A percentile compares a stretch with the other conserved stretches of the same genome.
Evolutionary conservation across 2,329 filamentous ascomycete genomes (phyloP).

Genomic region (Ophiostoma sp.): DNA sequence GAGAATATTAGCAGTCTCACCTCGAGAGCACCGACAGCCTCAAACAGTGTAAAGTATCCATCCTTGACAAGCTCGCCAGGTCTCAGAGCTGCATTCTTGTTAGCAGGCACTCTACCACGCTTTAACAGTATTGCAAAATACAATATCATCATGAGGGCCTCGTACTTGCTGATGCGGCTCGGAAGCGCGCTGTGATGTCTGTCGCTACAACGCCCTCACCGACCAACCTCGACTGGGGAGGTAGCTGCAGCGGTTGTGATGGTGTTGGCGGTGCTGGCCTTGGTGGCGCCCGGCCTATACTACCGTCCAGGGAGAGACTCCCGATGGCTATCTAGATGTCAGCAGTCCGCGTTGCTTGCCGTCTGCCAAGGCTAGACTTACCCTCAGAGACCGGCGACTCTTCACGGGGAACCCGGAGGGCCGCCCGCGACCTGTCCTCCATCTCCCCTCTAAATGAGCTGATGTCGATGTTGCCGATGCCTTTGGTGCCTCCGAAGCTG

Average conservation of each 20-base stretch:
- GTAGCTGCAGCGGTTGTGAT: conserved; percentile 39
- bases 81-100: conserved; percentile 53
- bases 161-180: conserved; percentile 49
- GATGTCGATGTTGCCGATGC: neutral
- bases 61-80: conserved; percentile 88
- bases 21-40: conserved; percentile 84
- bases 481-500: neutral
- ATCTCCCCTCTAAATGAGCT: conserved; percentile 4
- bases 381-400: conserved; percentile 14
- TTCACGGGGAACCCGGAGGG: conserved; percentile 16
- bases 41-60: conserved; percentile 88
- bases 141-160: no score
- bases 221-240: conserved; percentile 34
- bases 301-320: neutral
- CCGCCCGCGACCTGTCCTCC: conserved; percentile 21
- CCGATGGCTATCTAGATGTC: neutral
- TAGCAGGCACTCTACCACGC: neutral
- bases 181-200: conserved; percentile 56
- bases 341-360: neutral
- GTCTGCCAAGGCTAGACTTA: neutral
- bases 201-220: conserved; percentile 49
- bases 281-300: neutral
- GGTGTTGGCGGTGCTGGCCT: neutral
- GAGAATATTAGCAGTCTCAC: conserved; percentile 35
- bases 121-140: no score